Conservation (phyloP, 1,284 basidiomycete genomes). For the Ganoderma boninense region DNA sequence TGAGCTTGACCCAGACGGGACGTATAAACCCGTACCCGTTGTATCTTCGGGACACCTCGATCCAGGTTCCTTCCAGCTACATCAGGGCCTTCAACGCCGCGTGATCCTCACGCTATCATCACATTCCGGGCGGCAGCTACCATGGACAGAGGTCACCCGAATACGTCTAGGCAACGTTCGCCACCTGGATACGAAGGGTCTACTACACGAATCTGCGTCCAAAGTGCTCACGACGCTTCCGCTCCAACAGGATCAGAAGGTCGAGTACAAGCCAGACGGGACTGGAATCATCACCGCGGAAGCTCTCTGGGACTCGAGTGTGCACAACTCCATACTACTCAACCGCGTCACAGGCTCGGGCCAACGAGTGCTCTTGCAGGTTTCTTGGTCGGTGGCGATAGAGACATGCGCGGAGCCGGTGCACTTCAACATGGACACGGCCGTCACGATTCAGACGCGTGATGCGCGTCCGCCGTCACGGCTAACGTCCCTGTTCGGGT, state of each 20-base stretch:
- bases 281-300: constrained; percentile 75
- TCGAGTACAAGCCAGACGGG: constrained; percentile 85
- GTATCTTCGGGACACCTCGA: constrained; percentile 81
- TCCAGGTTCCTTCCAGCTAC: constrained; percentile 87
- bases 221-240: constrained; percentile 76
- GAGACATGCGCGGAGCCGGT: constrained; percentile 86
- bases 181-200: constrained; percentile 85
- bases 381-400: constrained; percentile 84
- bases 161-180: constrained; percentile 86
- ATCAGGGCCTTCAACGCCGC: constrained; percentile 93
- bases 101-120: constrained; percentile 82
- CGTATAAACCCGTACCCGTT: constrained; percentile 87
- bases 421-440: constrained; percentile 87
- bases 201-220: constrained; percentile 78
- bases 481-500: constrained; percentile 78
- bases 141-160: constrained; percentile 84
- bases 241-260: constrained; percentile 73
- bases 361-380: constrained; percentile 83
- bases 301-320: constrained; percentile 92
- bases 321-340: constrained; percentile 88
- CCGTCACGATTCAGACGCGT: constrained; percentile 86
- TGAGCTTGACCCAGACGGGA: constrained; percentile 87
- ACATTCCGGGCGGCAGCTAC: constrained; percentile 89
- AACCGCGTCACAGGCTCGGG: constrained; percentile 85
- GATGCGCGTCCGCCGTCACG: constrained; percentile 88